Conservation (phyloP, 2,329 filamentous ascomycete species). For the Sclerotinia nivalis region DNA sequence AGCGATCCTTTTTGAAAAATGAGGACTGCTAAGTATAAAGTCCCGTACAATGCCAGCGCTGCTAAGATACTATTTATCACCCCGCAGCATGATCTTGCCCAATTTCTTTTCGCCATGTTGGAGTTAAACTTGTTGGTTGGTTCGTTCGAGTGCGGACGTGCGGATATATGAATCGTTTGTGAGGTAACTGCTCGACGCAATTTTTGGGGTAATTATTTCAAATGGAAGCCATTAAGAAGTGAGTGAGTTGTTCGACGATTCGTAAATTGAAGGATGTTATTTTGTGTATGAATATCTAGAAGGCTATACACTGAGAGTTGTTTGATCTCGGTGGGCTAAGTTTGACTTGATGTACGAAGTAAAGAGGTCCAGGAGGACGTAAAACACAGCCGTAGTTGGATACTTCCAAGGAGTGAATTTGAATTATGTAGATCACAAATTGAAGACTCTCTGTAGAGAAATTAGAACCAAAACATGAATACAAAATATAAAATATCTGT, state of each 20-base stretch:
- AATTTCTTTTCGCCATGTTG: conserved; percentile 36
- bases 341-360: neutral
- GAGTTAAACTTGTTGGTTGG: neutral
- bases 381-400: conserved; percentile 9
- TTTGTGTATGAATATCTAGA: neutral
- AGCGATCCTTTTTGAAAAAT: conserved; percentile 36
- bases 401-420: conserved; percentile 27
- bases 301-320: neutral
- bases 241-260: conserved; percentile 6
- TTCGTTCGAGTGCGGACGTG: neutral
- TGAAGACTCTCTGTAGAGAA: conserved; percentile 26
- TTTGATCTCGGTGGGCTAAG: neutral
- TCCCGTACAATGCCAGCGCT: conserved; percentile 36
- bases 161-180: neutral
- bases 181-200: conserved; percentile 11
- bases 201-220: neutral
- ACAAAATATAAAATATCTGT: neutral
- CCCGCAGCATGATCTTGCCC: conserved; percentile 32
- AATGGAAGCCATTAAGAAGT: conserved; percentile 11
- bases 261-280: conserved; percentile 25
- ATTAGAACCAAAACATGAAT: conserved; percentile 23
- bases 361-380: neutral
- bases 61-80: conserved; percentile 39
- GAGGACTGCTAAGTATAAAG: conserved; percentile 36
- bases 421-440: neutral